Percentiles rank a stretch among this genome's conserved stretches.
Evolutionary conservation across 2,329 filamentous ascomycete species (phyloP).

Genomic region (Penicillium psychrosexuale): DNA sequence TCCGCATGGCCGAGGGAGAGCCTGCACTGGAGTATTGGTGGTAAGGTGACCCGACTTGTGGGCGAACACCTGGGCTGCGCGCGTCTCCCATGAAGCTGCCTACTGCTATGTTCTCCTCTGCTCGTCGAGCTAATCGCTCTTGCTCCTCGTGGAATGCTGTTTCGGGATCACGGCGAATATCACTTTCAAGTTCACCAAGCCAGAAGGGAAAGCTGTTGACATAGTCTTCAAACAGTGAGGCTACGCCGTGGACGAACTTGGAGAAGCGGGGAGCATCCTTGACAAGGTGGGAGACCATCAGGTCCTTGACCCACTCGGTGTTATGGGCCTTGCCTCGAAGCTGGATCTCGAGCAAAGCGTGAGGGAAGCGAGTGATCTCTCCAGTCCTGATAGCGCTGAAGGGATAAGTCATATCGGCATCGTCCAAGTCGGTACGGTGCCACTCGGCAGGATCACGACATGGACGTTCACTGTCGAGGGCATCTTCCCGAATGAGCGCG

Average conservation of each 20-base stretch:
- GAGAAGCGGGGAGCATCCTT: slow-evolving; percentile 88
- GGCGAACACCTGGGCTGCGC: slow-evolving; percentile 28
- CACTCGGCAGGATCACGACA: slow-evolving; percentile 85
- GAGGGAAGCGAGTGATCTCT: slow-evolving; percentile 87
- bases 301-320: slow-evolving; percentile 81
- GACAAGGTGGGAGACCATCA: slow-evolving; percentile 90
- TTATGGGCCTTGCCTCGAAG: slow-evolving; percentile 62
- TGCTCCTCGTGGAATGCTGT: slow-evolving; percentile 89
- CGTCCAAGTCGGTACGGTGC: slow-evolving; percentile 90
- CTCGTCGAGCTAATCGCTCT: slow-evolving; percentile 72
- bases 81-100: slow-evolving; percentile 74
- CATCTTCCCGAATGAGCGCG: slow-evolving; percentile 74
- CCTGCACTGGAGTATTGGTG: slow-evolving; percentile 24
- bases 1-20: slow-evolving; percentile 22
- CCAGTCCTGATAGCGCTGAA: slow-evolving; percentile 85
- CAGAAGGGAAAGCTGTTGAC: slow-evolving; percentile 97
- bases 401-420: slow-evolving; percentile 75
- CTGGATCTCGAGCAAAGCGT: slow-evolving; percentile 90
- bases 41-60: slow-evolving; percentile 36
- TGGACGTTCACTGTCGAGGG: slow-evolving; percentile 76
- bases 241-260: slow-evolving; percentile 93
- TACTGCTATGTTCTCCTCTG: slow-evolving; percentile 83
- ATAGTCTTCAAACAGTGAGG: slow-evolving; percentile 88
- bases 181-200: slow-evolving; percentile 84
- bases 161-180: slow-evolving; percentile 91